A percentile compares a stretch with the other conserved stretches of the same genome.
Conservation (phyloP, 2,329 filamentous ascomycete species). For the Lasiodiplodia sp. region DNA sequence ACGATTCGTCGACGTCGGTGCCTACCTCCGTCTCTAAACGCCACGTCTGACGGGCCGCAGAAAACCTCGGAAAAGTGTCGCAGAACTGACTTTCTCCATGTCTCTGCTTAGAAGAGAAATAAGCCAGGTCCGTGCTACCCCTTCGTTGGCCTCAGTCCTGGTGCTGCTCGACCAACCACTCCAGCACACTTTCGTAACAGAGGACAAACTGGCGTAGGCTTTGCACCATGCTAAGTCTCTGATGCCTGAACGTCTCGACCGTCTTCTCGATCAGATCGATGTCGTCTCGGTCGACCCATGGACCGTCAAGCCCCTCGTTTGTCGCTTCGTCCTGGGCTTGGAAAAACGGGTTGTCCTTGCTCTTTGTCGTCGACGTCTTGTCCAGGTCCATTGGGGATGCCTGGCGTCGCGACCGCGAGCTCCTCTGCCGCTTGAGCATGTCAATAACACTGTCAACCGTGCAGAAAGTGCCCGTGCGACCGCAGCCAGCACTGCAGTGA, state of each 20-base stretch:
- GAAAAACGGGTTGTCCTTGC: conserved; percentile 31
- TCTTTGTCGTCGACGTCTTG: neutral
- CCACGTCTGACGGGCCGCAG: neutral
- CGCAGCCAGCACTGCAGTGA: conserved; percentile 95
- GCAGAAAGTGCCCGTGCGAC: conserved; percentile 94
- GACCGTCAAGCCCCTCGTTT: conserved; percentile 53
- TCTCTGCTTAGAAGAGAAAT: neutral
- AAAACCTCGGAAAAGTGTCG: neutral
- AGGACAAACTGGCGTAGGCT: conserved; percentile 91
- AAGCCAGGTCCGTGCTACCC: neutral
- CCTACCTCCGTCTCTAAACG: neutral
- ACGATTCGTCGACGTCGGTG: neutral
- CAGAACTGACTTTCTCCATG: neutral
- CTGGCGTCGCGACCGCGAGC: conserved; percentile 43
- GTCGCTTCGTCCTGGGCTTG: neutral
- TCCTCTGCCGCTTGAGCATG: conserved; percentile 87
- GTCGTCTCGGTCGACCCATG: conserved; percentile 74
- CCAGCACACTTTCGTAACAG: conserved; percentile 92
- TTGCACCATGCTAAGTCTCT: conserved; percentile 96
- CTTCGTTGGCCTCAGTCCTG: conserved; percentile 10
- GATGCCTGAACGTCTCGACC: conserved; percentile 87
- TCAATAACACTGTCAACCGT: conserved; percentile 95
- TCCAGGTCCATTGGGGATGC: conserved; percentile 56
- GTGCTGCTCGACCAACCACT: conserved; percentile 73
- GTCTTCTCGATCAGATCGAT: conserved; percentile 84